Base-by-base conservation (phyloP, 495 filamentous ascomycete genomes). In the Platismatia glauca region DNA sequence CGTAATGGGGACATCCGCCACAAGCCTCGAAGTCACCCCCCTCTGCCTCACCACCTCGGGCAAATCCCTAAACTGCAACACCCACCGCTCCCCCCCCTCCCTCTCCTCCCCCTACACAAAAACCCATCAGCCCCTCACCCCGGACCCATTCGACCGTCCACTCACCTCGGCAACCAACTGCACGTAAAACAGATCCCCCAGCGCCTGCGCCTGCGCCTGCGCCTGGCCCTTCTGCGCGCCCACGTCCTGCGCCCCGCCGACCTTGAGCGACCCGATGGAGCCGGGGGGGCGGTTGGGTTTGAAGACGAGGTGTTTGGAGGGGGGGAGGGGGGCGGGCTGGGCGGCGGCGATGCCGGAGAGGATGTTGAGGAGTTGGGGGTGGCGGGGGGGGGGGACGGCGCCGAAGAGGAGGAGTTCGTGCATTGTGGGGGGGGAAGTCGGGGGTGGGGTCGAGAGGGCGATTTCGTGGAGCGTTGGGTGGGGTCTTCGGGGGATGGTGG, bases 301-400 rank as follows among this genome's bases (percentile, higher is more conserved):
- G 78, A 85, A 89, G 63, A 89, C 71, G 66, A 88, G 73, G 67
- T 84, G 83, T 58, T 85, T 82, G 68, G 86, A 81, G 3, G 27
- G 33, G 52, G 82, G 63, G 60, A 81, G 73, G 62, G 76, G 77
- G 64, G 78, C 75, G 31, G 87, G 87, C 63, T 84, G 82, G 82
- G 86, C 86, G 64, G 82, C 83, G 34, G 84, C 82, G 60, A 89
- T 71, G 53, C 85, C 87, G 29, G 85, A 80, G 59, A 90, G 78
- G 68, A 89, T 82, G 59, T 86, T 81, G 57, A 88, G 76, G 52
- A 89, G 77, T 72, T 86, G 85, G 67, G 74, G 68, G 68, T 81
- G 78, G 20, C 79, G 77, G 5, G 70, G 60, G 29, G 63, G 39
- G 8, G 81, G 74, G 41, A 83, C 69, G 53, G 78, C 74, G 44